Evolutionary conservation across 2,329 filamentous ascomycete genomes (phyloP).

Genomic region (Grosmannia clavigera): DNA sequence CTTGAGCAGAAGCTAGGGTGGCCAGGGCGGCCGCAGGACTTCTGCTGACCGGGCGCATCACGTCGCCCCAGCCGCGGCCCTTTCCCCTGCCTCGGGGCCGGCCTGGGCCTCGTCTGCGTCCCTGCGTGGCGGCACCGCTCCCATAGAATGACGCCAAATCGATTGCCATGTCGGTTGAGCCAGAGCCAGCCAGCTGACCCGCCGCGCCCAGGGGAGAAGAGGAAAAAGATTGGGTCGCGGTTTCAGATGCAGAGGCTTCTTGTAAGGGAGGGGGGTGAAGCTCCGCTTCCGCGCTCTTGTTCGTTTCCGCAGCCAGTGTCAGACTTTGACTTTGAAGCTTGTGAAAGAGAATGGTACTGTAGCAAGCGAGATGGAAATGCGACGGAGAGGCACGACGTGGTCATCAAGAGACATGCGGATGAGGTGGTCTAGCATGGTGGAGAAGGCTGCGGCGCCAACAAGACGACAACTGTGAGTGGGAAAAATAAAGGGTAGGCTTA

Average conservation of each 20-base stretch:
- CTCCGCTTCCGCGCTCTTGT: not conserved
- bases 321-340: not conserved
- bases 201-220: not conserved
- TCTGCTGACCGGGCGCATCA: not conserved
- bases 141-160: not conserved
- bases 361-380: not conserved
- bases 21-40: not conserved
- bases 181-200: not conserved
- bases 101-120: not conserved
- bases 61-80: not conserved
- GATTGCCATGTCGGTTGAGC: not conserved
- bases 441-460: not conserved
- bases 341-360: not conserved
- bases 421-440: not conserved
- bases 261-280: not conserved
- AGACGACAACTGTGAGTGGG: not conserved
- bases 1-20: not conserved
- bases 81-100: not conserved
- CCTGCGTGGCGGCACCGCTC: not conserved
- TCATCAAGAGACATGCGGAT: not conserved
- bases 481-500: not conserved
- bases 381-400: not conserved
- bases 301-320: not conserved
- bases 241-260: not conserved
- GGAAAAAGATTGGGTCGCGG: not conserved